Base-by-base conservation (phyloP, 2,329 filamentous ascomycete genomes). In the Setomelanomma holmii region DNA sequence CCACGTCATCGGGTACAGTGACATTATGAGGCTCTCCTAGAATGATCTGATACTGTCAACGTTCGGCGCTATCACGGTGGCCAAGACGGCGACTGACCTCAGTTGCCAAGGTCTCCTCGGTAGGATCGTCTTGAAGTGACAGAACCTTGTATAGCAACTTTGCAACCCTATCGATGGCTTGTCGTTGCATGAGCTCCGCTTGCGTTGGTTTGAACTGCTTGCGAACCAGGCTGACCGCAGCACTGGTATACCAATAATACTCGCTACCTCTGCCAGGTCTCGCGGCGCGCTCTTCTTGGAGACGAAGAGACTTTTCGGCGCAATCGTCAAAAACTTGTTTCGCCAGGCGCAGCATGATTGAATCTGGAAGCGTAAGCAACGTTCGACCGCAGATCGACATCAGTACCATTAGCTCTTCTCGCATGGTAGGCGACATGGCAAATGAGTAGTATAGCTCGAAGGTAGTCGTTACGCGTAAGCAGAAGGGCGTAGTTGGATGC, bases 231-330 rank as follows among this genome's bases (percentile, higher is more conserved):
- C 64, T 67, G 5, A 58, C 59, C n/a, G 71, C 73, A 12, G 72
- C 71, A 17, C 61, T 67, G 1, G 74, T 55, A 27, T 71, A 69
- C 72, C 71, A 76, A 47, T 70, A 69, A 20, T 67, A 60, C 14
- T 75, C 71, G 33, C 66, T 71, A 1, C 73, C 73, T 20, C 70
- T 69, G 19, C 74, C 74, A 8, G 70, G 66, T 3, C 60, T 56
- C 35, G 67, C 58, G 12, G 71, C 68, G 14, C 68, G 61, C 21
- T 71, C 60, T 53, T 75, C 73, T 14, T 75, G 61, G n/a, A 76
- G 47, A 6, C 53, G 51, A 5, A 75, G 60, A 1, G 64, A 61
- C 30, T 68, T 56, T 3, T 70, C 59, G 11, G 51, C 40, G n/a
- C 49, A 50, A 5, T 53, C 40, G 11, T 58, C 55, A 24, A 55